Evolutionary conservation across 140 eudicot genomes (phyloP), one percentile per base, ranked within the genome.

Genomic region (Stevia rebaudiana): DNA sequence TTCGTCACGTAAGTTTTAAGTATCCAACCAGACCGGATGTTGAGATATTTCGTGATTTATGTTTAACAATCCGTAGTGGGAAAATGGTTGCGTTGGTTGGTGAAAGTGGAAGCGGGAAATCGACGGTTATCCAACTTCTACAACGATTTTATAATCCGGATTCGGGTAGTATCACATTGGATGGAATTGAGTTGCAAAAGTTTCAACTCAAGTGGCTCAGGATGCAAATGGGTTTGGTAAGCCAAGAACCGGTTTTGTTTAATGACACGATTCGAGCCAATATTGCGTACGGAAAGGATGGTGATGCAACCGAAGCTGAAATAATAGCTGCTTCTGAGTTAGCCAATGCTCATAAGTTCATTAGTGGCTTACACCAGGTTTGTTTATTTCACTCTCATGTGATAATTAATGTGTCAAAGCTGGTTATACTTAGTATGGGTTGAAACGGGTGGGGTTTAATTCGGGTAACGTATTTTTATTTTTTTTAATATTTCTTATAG

Each of bases 31-130:
- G 98, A 53, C 96, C 96, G 0, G 89, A 91, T 63, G 79, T 87
- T 69, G 87, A 80, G 68, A 84, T 87, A 35, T 80, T 91, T 40
- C 79, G 83, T 18, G 91, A 87, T 84, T 86, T 91, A 33, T 69
- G 80, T 65, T 72, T 91, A 74, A 84, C 82, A 22, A 87, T 91
- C 65, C 98, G 42, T 37, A 79, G 95, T 65, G 98, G 98, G 52
- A 82, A 84, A 87, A 84, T 91, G 0, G 91, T 90, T 16, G 98
- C 98, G 11, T 73, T 87, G 63, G 96, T 87, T 67, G 98, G 96
- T 12, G 95, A 87, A 74, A 91, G 96, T 71, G 96, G 96, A 61
- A 76, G 97, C 12, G 97, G 97, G 15, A 90, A 90, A 68, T 86
- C 97, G 7, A 90, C 95, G 2, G 96, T 91, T 58, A 88, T 91